These are phyloP conservation scores for Pythium rhizo-oryzae DNA, from an alignment of 352 stramenopile genomes.

Conservation along the genomic window DNA sequence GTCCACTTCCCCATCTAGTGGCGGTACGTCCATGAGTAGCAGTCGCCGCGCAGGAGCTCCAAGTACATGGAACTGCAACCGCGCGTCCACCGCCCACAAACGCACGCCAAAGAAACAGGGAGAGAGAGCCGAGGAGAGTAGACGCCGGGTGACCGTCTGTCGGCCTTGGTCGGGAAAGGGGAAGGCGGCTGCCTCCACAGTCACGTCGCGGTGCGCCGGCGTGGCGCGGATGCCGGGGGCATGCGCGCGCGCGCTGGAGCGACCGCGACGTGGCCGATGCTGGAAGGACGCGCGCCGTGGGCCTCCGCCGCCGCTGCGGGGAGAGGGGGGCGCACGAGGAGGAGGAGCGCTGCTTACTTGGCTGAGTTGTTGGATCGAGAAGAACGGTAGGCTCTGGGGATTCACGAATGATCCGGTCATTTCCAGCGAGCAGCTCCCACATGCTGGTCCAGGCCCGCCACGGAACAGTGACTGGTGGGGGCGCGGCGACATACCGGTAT, in stretches of 20 bases:
- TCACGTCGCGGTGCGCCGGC: constrained; percentile 35
- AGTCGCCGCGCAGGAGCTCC: constrained; percentile 7
- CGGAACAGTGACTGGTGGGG: constrained; percentile 27
- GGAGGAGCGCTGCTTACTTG: constrained; percentile 36
- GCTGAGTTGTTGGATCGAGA: constrained; percentile 42
- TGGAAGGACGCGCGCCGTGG: constrained; percentile 16
- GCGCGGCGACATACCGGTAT: constrained; percentile 3
- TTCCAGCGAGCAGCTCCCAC: not conserved
- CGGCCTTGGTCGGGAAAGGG: constrained; percentile 4
- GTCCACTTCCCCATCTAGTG: not conserved
- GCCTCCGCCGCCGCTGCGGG: not conserved
- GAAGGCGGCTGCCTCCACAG: constrained; percentile 67
- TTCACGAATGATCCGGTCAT: constrained; percentile 29
- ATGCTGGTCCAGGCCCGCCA: not conserved
- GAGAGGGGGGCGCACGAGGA: constrained; percentile 3
- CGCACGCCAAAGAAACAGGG: not conserved
- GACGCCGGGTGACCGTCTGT: not conserved
- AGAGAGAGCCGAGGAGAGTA: not conserved
- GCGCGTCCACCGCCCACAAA: not conserved
- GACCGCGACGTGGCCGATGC: constrained; percentile 25
- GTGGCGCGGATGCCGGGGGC: constrained; percentile 18
- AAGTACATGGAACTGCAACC: constrained; percentile 11
- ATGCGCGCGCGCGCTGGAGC: constrained; percentile 14
- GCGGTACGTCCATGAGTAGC: not conserved
- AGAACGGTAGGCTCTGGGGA: constrained; percentile 42